Percentiles rank a stretch among this genome's conserved stretches.
Evolutionary conservation across 306 rosid genomes (phyloP).

Genomic region (Inga oerstediana): DNA sequence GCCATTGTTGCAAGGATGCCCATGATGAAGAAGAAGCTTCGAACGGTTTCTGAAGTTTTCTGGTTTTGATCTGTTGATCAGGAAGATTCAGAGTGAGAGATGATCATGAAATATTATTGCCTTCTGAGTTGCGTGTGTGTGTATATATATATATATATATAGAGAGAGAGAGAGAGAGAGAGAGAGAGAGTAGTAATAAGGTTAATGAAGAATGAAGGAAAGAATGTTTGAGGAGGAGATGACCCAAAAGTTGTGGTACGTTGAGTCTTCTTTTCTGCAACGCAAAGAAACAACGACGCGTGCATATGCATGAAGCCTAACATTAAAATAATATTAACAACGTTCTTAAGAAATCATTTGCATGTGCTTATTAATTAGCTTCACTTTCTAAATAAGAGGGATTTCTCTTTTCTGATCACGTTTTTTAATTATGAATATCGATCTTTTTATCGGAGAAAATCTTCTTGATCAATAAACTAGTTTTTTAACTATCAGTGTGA

Average conservation of each 20-base stretch:
- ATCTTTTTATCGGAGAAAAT: too few relatives aligned
- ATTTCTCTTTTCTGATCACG: too few relatives aligned
- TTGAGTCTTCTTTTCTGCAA: conserved; percentile 53
- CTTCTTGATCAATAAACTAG: too few relatives aligned
- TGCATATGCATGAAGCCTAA: conserved; percentile 14
- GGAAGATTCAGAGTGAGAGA: not conserved
- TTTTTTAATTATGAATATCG: too few relatives aligned
- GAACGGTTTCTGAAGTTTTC: conserved; percentile 12
- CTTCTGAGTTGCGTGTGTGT: not conserved
- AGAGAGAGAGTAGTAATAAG: not conserved
- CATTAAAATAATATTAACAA: too few relatives aligned
- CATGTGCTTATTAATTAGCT: not conserved
- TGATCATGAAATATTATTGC: not conserved
- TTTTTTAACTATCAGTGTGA: too few relatives aligned
- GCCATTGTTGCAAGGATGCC: conserved; percentile 71
- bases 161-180: not conserved
- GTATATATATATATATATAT: not conserved
- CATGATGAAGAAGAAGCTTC: conserved; percentile 47
- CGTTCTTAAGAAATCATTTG: not conserved
- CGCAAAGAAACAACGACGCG: conserved; percentile 40
- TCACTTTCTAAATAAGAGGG: too few relatives aligned
- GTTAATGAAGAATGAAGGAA: conserved; percentile 42
- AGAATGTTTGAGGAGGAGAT: conserved; percentile 46
- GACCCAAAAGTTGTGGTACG: conserved; percentile 24
- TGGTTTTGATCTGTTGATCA: not conserved